These are phyloP conservation scores for Knufia petricola DNA, from an alignment of 2,329 filamentous ascomycete species.

Conservation along the genomic window DNA sequence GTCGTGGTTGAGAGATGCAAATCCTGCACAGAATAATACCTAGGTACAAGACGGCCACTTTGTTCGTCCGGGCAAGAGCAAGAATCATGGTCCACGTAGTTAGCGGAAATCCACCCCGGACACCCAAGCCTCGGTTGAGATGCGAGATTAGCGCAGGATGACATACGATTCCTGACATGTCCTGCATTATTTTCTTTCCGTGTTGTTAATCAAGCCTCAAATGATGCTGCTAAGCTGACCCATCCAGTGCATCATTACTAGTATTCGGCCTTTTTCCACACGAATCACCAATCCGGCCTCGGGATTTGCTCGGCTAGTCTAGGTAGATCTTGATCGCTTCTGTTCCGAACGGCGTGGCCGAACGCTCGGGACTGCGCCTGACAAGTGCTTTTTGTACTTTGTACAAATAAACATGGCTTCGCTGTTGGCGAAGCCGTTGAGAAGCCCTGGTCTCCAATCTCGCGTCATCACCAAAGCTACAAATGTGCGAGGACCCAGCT, in stretches of 20 bases:
- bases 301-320: background rate
- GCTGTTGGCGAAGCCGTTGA: background rate
- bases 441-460: background rate
- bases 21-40: no score
- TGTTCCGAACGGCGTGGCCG: background rate
- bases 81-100: no score
- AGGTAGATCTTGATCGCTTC: background rate
- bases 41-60: no score
- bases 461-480: background rate
- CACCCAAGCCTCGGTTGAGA: background rate
- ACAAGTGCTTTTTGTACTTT: background rate
- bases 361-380: background rate
- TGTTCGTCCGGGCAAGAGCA: no score
- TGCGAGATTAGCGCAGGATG: background rate
- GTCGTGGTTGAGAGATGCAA: no score
- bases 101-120: no score
- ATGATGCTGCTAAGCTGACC: no score
- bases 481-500: background rate
- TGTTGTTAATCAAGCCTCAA: no score
- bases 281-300: background rate
- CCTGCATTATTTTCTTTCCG: background rate
- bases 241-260: background rate
- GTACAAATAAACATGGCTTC: conserved; percentile 9
- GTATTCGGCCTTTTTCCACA: background rate
- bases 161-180: background rate